phyloP scores from a whole-genome alignment of 2,329 filamentous ascomycete species.

The Diplodia mutila region DNA sequence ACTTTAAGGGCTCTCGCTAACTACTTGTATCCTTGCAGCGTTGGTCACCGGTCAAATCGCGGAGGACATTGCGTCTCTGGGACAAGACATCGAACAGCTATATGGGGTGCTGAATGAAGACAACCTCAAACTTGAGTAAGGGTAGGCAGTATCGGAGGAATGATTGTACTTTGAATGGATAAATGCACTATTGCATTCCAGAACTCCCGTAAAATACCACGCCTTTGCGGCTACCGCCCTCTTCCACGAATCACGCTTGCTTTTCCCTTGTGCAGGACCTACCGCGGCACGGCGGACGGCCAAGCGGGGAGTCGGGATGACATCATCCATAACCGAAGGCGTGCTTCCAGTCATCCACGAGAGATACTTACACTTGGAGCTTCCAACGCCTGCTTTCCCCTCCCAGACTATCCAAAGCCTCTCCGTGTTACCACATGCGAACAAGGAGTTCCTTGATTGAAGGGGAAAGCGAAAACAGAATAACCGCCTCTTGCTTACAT shows the following conservation, averaged over 20 bases:
- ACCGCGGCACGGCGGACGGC: constrained; percentile 7
- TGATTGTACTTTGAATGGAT: neutral
- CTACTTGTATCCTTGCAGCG: constrained; percentile 46
- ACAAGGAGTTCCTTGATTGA: too few species aligned
- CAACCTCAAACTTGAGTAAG: constrained; percentile 58
- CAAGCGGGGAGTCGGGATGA: constrained; percentile 11
- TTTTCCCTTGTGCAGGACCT: neutral
- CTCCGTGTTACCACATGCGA: too few species aligned
- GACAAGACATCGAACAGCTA: constrained; percentile 60
- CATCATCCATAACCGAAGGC: constrained; percentile 19
- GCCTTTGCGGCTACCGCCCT: neutral
- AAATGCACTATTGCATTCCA: neutral
- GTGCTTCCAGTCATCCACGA: neutral
- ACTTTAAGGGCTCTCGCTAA: neutral
- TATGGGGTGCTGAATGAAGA: constrained; percentile 67
- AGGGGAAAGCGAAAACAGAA: neutral
- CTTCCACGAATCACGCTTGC: neutral
- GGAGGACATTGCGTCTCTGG: constrained; percentile 58
- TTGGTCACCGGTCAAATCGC: constrained; percentile 65
- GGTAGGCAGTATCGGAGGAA: neutral
- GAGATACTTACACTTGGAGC: too few species aligned
- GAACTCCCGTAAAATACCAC: neutral
- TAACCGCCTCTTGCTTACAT: neutral
- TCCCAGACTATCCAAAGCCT: neutral
- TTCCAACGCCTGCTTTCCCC: neutral